A percentile compares a stretch with the other conserved stretches of the same genome.
Evolutionary conservation across 2,329 filamentous ascomycete genomes (phyloP).

Genomic region (Fusarium sp.): DNA sequence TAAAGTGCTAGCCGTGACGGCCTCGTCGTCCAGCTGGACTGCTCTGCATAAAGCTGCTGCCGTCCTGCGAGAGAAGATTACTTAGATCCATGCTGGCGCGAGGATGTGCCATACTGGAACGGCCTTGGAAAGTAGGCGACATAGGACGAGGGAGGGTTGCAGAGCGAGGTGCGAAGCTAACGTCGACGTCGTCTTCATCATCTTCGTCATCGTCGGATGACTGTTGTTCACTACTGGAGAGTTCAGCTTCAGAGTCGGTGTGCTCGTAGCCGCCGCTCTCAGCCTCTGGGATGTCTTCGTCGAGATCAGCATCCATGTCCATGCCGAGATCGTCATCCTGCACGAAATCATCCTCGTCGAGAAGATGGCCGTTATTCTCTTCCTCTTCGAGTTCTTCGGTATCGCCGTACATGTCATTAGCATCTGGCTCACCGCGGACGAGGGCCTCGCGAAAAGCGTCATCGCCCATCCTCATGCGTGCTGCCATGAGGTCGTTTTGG

Average conservation of each 20-base stretch:
- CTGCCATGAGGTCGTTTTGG: slow-evolving; percentile 62
- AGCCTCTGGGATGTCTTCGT: slow-evolving; percentile 77
- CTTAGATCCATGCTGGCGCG: slow-evolving; percentile 68
- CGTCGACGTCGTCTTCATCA: slow-evolving; percentile 47
- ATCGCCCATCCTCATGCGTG: slow-evolving; percentile 67
- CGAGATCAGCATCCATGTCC: slow-evolving; percentile 76
- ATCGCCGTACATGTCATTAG: slow-evolving; percentile 64
- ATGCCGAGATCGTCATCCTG: slow-evolving; percentile 50
- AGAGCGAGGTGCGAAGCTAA: slow-evolving; percentile 57
- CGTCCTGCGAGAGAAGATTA: slow-evolving; percentile 67
- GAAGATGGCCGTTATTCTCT: slow-evolving; percentile 68
- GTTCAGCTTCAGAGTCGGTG: slow-evolving; percentile 78
- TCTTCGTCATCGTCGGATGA: slow-evolving; percentile 52
- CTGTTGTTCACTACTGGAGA: slow-evolving; percentile 63
- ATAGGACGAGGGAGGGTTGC: slow-evolving; percentile 51
- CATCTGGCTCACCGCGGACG: slow-evolving; percentile 62
- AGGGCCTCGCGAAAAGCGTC: slow-evolving; percentile 72
- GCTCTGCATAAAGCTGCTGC: slow-evolving; percentile 68
- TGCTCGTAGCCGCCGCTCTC: slow-evolving; percentile 78
- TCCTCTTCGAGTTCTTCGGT: slow-evolving; percentile 68
- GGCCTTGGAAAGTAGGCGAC: slow-evolving; percentile 54
- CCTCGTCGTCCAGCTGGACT: slow-evolving; percentile 63
- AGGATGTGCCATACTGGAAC: slow-evolving; percentile 45
- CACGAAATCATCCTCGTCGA: slow-evolving; percentile 72
- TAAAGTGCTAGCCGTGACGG: slow-evolving; percentile 43